These are phyloP conservation scores for Tetracladium marchalianum DNA, from an alignment of 495 filamentous ascomycete genomes.

Conservation along the genomic window DNA sequence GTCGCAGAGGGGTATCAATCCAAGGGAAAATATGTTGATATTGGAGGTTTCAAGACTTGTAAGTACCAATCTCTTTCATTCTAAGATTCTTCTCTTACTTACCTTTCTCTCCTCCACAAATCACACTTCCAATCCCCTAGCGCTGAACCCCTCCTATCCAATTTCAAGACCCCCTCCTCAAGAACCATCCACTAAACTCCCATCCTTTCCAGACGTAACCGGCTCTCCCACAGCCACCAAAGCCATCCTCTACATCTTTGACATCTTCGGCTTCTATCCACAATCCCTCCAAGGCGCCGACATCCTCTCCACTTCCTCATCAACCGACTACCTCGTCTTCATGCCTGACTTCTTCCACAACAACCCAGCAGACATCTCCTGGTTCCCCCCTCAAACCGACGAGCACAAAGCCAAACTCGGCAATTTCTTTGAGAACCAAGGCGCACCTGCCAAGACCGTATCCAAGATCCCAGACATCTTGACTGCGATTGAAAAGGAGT, in stretches of 20 bases:
- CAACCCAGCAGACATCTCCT: slow-evolving; percentile 41
- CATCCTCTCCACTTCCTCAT: slow-evolving; percentile 49
- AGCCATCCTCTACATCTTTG: slow-evolving; percentile 53
- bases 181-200: neutral
- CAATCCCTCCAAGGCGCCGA: slow-evolving; percentile 64
- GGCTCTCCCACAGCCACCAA: slow-evolving; percentile 47
- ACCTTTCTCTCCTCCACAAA: neutral
- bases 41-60: slow-evolving; percentile 65
- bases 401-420: slow-evolving; percentile 71
- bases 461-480: slow-evolving; percentile 54
- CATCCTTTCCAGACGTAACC: slow-evolving; percentile 42
- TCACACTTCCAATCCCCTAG: neutral
- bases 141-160: neutral
- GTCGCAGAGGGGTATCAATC: slow-evolving; percentile 47
- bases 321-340: slow-evolving; percentile 50
- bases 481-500: slow-evolving; percentile 40
- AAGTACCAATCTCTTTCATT: slow-evolving; percentile 13
- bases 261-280: slow-evolving; percentile 61
- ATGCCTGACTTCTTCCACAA: slow-evolving; percentile 64
- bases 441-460: slow-evolving; percentile 51
- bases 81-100: no score
- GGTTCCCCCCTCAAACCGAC: slow-evolving; percentile 69
- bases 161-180: neutral
- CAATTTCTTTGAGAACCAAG: slow-evolving; percentile 66
- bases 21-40: slow-evolving; percentile 55